Evolutionary conservation across 2,329 filamentous ascomycete genomes (phyloP).

Genomic region (Sphaerostilbella broomeana): DNA sequence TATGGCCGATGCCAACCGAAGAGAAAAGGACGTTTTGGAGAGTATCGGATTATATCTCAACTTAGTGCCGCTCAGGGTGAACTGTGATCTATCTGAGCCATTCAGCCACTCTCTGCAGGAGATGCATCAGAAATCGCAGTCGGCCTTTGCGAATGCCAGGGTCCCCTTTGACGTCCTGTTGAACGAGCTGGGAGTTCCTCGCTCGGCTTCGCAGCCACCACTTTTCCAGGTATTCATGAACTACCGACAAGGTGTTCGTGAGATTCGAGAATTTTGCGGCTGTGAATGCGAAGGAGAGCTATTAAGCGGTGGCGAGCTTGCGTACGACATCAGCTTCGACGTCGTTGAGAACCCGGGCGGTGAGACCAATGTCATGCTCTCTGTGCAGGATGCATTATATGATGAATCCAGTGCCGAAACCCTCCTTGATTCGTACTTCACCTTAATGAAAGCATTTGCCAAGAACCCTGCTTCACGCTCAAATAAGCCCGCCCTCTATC

Average conservation of each 20-base stretch:
- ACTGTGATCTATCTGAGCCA: constrained; percentile 15
- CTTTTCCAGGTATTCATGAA: constrained; percentile 41
- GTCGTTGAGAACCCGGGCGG: constrained; percentile 32
- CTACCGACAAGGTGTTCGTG: constrained; percentile 23
- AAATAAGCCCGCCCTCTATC: background rate
- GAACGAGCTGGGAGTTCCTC: constrained; percentile 32
- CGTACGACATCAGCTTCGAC: constrained; percentile 31
- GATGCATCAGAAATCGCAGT: constrained; percentile 21
- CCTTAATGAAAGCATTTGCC: constrained; percentile 18
- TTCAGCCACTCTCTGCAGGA: constrained; percentile 18
- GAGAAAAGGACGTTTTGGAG: constrained; percentile 24
- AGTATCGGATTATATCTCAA: constrained; percentile 44
- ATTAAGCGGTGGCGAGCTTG: constrained; percentile 14
- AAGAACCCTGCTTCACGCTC: background rate
- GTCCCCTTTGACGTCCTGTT: constrained; percentile 46
- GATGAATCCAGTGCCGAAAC: constrained; percentile 1
- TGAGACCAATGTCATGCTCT: constrained; percentile 11
- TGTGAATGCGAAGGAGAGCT: constrained; percentile 16
- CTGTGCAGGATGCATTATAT: constrained; percentile 28
- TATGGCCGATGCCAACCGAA: constrained; percentile 39
- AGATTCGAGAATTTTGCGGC: constrained; percentile 17
- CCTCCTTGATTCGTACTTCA: constrained; percentile 12
- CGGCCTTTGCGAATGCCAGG: constrained; percentile 34
- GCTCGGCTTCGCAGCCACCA: constrained; percentile 34
- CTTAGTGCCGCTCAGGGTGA: constrained; percentile 39